Conservation (phyloP, 805 yeast genomes). For the Scheffersomyces stipitis region DNA sequence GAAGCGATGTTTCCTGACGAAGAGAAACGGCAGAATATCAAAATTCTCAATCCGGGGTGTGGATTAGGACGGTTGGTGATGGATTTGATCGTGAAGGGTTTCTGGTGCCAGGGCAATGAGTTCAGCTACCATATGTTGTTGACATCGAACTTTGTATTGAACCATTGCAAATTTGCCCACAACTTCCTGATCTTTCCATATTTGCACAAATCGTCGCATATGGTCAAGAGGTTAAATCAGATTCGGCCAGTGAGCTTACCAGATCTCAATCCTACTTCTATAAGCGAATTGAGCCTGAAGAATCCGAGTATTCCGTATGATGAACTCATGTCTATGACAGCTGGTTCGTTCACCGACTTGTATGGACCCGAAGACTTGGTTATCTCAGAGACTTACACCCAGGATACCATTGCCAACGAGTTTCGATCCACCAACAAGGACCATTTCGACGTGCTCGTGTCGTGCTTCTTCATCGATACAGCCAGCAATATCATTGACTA, state of each 20-base stretch:
- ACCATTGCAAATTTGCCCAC: conserved; percentile 41
- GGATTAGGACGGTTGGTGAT: conserved; percentile 61
- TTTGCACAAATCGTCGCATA: conserved; percentile 52
- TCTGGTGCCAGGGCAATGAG: conserved; percentile 67
- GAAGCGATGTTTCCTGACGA: conserved; percentile 38
- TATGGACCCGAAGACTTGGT: conserved; percentile 52
- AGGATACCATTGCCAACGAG: conserved; percentile 36
- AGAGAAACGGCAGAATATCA: conserved; percentile 32
- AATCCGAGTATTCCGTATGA: conserved; percentile 43
- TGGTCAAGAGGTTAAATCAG: conserved; percentile 45
- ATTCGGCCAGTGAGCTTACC: conserved; percentile 53
- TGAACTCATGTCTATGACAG: conserved; percentile 66
- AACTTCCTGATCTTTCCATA: conserved; percentile 51
- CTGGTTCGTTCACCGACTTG: conserved; percentile 70
- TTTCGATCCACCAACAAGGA: conserved; percentile 42
- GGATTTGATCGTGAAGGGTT: conserved; percentile 56
- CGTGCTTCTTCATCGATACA: conserved; percentile 66
- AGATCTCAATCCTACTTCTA: conserved; percentile 46
- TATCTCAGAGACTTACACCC: conserved; percentile 33
- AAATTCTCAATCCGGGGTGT: conserved; percentile 61
- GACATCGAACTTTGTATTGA: conserved; percentile 54
- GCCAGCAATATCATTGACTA: conserved; percentile 61
- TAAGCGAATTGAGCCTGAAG: conserved; percentile 24
- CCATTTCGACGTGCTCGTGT: conserved; percentile 47
- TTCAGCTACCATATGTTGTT: conserved; percentile 64